phyloP scores from a whole-genome alignment of 1,139 yeast genomes.

The Zygosaccharomyces pseudobailii region DNA sequence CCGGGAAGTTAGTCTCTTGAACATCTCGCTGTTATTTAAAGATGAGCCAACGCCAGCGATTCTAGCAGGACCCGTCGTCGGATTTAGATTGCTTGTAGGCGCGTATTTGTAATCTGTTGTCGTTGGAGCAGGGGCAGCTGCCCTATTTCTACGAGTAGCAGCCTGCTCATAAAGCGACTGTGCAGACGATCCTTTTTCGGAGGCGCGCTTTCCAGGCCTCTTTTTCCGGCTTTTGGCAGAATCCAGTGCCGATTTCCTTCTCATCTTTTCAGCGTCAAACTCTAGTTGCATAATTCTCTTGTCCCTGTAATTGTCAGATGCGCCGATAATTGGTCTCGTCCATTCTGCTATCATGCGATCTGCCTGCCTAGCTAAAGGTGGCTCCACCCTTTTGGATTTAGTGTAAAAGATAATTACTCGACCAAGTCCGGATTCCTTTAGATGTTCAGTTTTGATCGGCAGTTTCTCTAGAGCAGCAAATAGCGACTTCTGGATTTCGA shows the following conservation, averaged over 20 bases:
- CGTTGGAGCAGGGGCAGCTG: slow-evolving; percentile 88
- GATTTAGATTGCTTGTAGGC: slow-evolving; percentile 59
- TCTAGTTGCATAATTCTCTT: slow-evolving; percentile 66
- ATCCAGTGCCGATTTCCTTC: slow-evolving; percentile 39
- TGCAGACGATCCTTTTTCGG: slow-evolving; percentile 36
- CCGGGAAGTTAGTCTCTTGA: slow-evolving; percentile 52
- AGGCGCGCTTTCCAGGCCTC: slow-evolving; percentile 31
- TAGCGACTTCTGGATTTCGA: slow-evolving; percentile 87
- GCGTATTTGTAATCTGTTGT: slow-evolving; percentile 89
- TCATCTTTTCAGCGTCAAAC: slow-evolving; percentile 58
- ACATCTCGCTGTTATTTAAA: slow-evolving; percentile 64
- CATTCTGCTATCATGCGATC: slow-evolving; percentile 92
- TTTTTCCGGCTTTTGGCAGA: slow-evolving; percentile 31
- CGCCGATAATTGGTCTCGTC: slow-evolving; percentile 97
- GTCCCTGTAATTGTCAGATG: slow-evolving; percentile 91
- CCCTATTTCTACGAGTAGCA: slow-evolving; percentile 89
- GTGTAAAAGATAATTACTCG: slow-evolving; percentile 93
- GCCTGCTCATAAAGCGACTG: slow-evolving; percentile 68
- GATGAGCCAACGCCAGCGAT: slow-evolving; percentile 49
- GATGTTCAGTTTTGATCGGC: slow-evolving; percentile 92
- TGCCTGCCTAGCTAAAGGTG: slow-evolving; percentile 77
- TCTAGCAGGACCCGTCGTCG: slow-evolving; percentile 32
- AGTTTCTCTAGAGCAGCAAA: slow-evolving; percentile 67
- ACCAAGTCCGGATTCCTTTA: slow-evolving; percentile 92
- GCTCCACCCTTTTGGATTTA: slow-evolving; percentile 84